Evolutionary conservation across 2,329 filamentous ascomycete genomes (phyloP).

Genomic region (Kalaharituber pfeilii): DNA sequence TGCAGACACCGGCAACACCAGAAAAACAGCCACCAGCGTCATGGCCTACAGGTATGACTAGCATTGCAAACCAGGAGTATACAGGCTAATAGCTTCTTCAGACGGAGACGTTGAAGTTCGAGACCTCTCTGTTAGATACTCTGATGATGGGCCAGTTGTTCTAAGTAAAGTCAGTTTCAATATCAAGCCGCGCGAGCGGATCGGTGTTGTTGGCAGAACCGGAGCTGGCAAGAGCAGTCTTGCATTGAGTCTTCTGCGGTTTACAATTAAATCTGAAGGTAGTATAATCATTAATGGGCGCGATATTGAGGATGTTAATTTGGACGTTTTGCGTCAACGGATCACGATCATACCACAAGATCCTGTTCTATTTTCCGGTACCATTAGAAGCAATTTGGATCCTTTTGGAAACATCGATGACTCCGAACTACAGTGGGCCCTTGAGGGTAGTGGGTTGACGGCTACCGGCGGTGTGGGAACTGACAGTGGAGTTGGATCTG

Average conservation of each 20-base stretch:
- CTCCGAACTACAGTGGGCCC: slow-evolving; percentile 14
- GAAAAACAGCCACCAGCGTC: slow-evolving; percentile 16
- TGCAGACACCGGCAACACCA: slow-evolving; percentile 6
- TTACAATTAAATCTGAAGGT: slow-evolving; percentile 15
- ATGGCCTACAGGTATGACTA: slow-evolving; percentile 13
- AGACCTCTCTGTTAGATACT: slow-evolving; percentile 16
- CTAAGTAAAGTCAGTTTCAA: slow-evolving; percentile 17
- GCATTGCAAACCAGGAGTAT: neutral
- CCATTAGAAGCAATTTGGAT: slow-evolving; percentile 18
- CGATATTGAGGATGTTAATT: slow-evolving; percentile 24
- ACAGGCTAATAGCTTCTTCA: slow-evolving; percentile 1
- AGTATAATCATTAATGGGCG: slow-evolving; percentile 23
- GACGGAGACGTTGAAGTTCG: slow-evolving; percentile 13
- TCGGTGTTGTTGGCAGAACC: slow-evolving; percentile 17
- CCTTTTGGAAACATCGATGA: slow-evolving; percentile 18
- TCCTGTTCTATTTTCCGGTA: slow-evolving; percentile 16
- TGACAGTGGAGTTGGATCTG: neutral
- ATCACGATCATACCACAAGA: slow-evolving; percentile 25
- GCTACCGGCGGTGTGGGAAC: slow-evolving; percentile 1
- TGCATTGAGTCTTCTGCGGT: slow-evolving; percentile 10
- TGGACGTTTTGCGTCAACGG: slow-evolving; percentile 22
- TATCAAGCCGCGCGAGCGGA: slow-evolving; percentile 13
- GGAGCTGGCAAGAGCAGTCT: slow-evolving; percentile 17
- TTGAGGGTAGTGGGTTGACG: slow-evolving; percentile 15
- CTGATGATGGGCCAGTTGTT: slow-evolving; percentile 16